Evolutionary conservation across 2,329 filamentous ascomycete species (phyloP).

Genomic region (Calcarisporium arbuscula): DNA sequence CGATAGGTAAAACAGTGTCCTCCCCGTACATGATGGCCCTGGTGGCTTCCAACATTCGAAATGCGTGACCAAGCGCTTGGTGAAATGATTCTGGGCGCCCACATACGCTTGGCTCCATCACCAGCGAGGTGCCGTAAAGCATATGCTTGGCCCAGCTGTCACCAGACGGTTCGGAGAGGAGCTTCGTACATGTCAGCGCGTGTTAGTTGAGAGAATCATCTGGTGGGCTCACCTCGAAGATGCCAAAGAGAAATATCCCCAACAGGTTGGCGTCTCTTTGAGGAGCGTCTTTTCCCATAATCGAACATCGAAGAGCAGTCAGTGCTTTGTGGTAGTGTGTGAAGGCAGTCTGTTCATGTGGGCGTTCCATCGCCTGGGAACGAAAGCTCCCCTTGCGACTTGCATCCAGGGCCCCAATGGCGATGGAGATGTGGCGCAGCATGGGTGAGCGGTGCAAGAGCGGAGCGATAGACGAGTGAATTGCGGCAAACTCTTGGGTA

Average conservation of each 20-base stretch:
- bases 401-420: conserved; percentile 20
- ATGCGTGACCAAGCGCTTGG: conserved; percentile 14
- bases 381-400: conserved; percentile 10
- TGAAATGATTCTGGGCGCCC: neutral
- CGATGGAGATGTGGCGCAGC: conserved; percentile 12
- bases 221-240: conserved; percentile 17
- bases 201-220: rapidly evolving
- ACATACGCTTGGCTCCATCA: conserved; percentile 11
- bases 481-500: conserved; percentile 6
- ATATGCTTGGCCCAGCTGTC: conserved; percentile 21
- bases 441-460: conserved; percentile 11
- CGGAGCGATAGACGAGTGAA: conserved; percentile 10
- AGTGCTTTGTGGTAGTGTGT: conserved; percentile 15
- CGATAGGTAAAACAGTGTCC: conserved; percentile 16
- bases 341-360: conserved; percentile 9
- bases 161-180: conserved; percentile 18
- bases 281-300: conserved; percentile 1
- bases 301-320: conserved; percentile 5
- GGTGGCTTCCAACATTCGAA: conserved; percentile 15
- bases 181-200: conserved; percentile 9
- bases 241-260: conserved; percentile 18
- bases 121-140: conserved; percentile 17
- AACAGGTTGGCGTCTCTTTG: conserved; percentile 13
- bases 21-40: conserved; percentile 18
- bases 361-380: neutral